Evolutionary conservation across 2,329 filamentous ascomycete species (phyloP), one percentile per base, ranked within the genome.

Genomic region (Eutypa lata): DNA sequence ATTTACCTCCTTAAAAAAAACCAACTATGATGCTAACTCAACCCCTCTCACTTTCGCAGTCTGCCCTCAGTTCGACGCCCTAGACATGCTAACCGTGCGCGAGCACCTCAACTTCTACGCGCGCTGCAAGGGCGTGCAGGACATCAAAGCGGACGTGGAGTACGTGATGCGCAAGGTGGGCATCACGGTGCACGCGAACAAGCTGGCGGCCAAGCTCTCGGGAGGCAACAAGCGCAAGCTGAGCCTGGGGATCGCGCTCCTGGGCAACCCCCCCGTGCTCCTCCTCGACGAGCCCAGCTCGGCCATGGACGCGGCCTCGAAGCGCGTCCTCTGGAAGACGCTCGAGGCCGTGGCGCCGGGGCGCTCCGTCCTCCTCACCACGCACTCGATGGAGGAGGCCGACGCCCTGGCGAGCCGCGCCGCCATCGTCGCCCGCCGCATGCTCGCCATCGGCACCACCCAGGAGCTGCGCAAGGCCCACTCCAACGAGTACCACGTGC

Each of bases 351-450:
- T 91, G 10, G 81, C 83, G 0, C 80, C 83, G 0, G 87, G 87
- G 0, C 79, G 89, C 31, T 83, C 83, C 1, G 75, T 91, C 0
- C 74, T 92, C 0, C 77, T 92, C 37, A 91, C 88, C 0, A 92
- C 89, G 0, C 89, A 92, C 66, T 86, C 80, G 11, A 91, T 92
- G 88, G 88, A 92, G 65, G 89, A 92, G 68, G 89, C 89, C 1
- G 87, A 91, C 59, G 87, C 87, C 1, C 75, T 92, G 2, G 88
- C 89, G 0, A 83, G 81, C 21, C 75, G 86, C 7, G 87, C 85
- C 0, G 87, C 85, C 8, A 90, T 91, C 53, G 43, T 65, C 11
- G 59, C 62, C 2, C 45, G 50, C 24, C 47, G 57, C 10, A 53
- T 66, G 31, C 57, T 65, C 16, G 62, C 64, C 18, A 57, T 66